Percentiles rank a stretch among this genome's conserved stretches.
phyloP scores from a whole-genome alignment of 208 protist species.

The Dictyostelium gargantuum region DNA sequence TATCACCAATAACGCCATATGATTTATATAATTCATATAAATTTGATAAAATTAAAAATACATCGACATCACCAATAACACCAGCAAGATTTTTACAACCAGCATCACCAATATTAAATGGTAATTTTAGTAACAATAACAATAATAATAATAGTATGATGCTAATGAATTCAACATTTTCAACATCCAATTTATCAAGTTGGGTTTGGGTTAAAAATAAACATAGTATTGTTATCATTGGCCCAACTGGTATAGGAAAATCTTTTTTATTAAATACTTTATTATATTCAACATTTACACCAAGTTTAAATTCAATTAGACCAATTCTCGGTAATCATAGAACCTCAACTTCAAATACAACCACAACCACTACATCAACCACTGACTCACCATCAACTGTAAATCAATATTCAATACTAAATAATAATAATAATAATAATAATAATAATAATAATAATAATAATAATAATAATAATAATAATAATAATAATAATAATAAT shows the following conservation, averaged over 20 bases:
- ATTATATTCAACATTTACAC: conserved; percentile 17
- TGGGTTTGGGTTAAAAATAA: conserved; percentile 51
- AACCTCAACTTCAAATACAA: not conserved
- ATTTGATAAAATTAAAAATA: not conserved
- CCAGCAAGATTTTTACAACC: not conserved
- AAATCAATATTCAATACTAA: too few relatives aligned
- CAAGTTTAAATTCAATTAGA: not conserved
- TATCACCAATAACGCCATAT: not conserved
- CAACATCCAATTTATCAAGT: not conserved
- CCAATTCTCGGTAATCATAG: conserved; percentile 27
- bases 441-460: not conserved
- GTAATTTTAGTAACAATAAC: not conserved
- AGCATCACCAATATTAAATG: not conserved
- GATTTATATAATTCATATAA: not conserved
- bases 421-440: not conserved
- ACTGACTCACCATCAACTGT: not conserved
- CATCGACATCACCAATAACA: not conserved
- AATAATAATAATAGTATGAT: not conserved
- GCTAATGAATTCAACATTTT: not conserved
- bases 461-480: not conserved
- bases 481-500: not conserved
- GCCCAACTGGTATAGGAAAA: conserved; percentile 35
- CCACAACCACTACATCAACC: not conserved
- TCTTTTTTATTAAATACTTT: conserved; percentile 37
- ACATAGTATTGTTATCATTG: conserved; percentile 46